Percentiles rank a stretch among this genome's conserved stretches.
These are phyloP conservation scores for Monosporascus sp. DNA, from an alignment of 2,329 filamentous ascomycete genomes.

Conservation along the genomic window DNA sequence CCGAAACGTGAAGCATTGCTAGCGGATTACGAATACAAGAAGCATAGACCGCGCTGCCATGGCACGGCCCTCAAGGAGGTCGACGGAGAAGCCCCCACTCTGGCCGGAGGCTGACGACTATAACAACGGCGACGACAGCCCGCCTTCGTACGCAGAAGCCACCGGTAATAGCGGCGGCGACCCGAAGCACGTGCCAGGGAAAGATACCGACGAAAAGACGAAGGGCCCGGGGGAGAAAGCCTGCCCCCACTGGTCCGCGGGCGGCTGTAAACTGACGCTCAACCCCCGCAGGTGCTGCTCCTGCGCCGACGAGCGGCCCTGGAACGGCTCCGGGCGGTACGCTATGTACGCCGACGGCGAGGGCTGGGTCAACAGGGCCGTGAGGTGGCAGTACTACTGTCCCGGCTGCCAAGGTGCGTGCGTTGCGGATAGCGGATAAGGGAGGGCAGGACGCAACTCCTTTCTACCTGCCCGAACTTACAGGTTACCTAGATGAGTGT, in stretches of 20 bases:
- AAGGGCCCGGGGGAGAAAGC: neutral
- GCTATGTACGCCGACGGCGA: slow-evolving; percentile 10
- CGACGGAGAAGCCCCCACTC: no score
- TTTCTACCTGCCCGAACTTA: neutral
- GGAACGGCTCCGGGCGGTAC: slow-evolving; percentile 8
- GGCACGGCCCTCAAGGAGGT: no score
- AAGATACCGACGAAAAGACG: neutral
- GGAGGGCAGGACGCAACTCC: no score
- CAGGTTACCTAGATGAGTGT: neutral
- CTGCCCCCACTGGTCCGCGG: slow-evolving; percentile 7
- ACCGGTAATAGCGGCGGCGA: neutral
- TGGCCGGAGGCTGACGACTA: no score
- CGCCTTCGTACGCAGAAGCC: slow-evolving; percentile 4
- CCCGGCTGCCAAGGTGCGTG: slow-evolving; percentile 7
- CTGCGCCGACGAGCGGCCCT: slow-evolving; percentile 9
- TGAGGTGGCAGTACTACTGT: slow-evolving; percentile 13
- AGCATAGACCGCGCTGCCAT: no score
- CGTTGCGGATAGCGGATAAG: no score
- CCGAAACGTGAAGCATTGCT: no score
- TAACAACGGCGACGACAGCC: no score
- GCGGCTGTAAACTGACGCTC: slow-evolving; percentile 1
- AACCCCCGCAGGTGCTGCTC: slow-evolving; percentile 8
- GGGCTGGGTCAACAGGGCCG: slow-evolving; percentile 9
- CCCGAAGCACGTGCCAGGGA: neutral
- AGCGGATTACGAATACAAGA: no score